Base-by-base conservation (phyloP, 768 basidiomycete genomes). In the Coprinopsis cinerea region DNA sequence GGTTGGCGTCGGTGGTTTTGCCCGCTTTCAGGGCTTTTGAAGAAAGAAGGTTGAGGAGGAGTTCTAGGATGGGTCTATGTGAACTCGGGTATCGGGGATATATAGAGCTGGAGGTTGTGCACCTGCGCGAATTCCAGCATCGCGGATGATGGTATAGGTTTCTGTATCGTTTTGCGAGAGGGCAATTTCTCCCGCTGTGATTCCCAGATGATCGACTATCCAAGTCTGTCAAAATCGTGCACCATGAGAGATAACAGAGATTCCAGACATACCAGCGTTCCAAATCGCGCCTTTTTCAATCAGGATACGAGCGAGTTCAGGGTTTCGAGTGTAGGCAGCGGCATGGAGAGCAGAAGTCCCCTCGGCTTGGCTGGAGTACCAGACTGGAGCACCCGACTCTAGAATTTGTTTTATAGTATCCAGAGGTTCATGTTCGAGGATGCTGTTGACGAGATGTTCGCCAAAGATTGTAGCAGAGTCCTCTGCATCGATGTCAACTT, bases 71-170 rank as follows among this genome's bases (percentile, higher is more conserved):
- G 30, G 30, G 30, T n/a, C n/a, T n/a, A n/a, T n/a, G n/a, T n/a
- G n/a, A n/a, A n/a, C n/a, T n/a, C n/a, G n/a, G n/a, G n/a, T n/a
- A n/a, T n/a, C n/a, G n/a, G n/a, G n/a, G n/a, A n/a, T n/a, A n/a
- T n/a, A n/a, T n/a, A n/a, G 36, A 49, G 10, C 44, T 30, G 44
- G 52, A 57, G 24, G 44, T 53, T 47, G 63, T 66, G 73, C 60
- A 90, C 94, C 93, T 67, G 88, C 77, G 50, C 95, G 82, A 51
- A 98, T 82, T 6, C 95, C 96, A 49, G 95, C 89, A 67, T 95
- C 85, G n/a, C 91, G 79, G 42, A 99, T 87, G 45, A 81, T 60
- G 18, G 71, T 77, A 65, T 97, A 98, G 14, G 83, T 83, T 32
- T 69, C 68, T 49, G 71, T 67, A 57, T 43, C 48, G 40, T 47